Conservation (phyloP, 345 rosid genomes). For the Firmiana major region DNA sequence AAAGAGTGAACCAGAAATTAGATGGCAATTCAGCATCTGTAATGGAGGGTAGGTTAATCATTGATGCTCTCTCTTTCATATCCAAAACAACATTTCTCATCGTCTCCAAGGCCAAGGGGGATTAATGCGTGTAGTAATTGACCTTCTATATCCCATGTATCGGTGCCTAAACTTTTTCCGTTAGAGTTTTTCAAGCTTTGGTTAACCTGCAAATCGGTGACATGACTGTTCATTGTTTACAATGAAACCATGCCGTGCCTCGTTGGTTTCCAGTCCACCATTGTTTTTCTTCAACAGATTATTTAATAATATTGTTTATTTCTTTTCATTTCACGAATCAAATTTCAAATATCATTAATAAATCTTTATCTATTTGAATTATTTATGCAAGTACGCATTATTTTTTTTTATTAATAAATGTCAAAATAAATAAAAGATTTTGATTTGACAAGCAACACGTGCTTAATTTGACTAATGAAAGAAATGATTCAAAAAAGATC, state of each 20-base stretch:
- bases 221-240: not conserved
- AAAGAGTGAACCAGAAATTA: not conserved
- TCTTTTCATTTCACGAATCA: too few relatives aligned
- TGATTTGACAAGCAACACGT: not conserved
- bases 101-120: not conserved
- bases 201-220: not conserved
- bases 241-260: not conserved
- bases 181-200: not conserved
- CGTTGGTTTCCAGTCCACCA: not conserved
- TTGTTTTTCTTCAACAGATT: not conserved
- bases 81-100: not conserved
- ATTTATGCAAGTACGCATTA: too few relatives aligned
- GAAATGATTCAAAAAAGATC: not conserved
- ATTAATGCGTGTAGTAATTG: not conserved
- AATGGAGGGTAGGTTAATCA: not conserved
- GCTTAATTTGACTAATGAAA: not conserved
- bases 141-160: not conserved
- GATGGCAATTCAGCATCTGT: not conserved
- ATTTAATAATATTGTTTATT: too few relatives aligned
- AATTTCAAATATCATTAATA: too few relatives aligned
- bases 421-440: not conserved
- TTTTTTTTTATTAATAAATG: not conserved
- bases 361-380: too few relatives aligned
- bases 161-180: not conserved
- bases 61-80: not conserved